These are phyloP conservation scores for Phytophthora foliorum DNA, from an alignment of 352 stramenopile species.

Conservation along the genomic window DNA sequence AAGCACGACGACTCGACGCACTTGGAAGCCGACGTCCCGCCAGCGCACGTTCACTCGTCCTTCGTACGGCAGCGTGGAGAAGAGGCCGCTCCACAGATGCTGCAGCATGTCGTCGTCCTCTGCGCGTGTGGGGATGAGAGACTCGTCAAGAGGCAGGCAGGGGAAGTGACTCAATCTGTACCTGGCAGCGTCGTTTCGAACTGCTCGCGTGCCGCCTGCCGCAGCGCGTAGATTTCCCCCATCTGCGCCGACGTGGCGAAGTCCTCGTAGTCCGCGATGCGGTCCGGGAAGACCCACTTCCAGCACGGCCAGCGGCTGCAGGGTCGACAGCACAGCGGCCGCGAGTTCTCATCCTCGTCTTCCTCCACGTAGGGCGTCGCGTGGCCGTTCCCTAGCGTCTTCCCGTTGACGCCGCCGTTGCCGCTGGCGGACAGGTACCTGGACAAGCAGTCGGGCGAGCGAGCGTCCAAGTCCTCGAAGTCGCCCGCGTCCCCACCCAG, in stretches of 20 bases:
- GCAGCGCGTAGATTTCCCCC: constrained; percentile 68
- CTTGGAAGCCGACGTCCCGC: constrained; percentile 77
- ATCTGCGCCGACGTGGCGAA: constrained; percentile 70
- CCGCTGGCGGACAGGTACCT: constrained; percentile 30
- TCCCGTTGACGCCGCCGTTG: constrained; percentile 18
- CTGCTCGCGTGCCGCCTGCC: constrained; percentile 64
- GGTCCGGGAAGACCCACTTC: constrained; percentile 71
- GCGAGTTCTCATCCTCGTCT: constrained; percentile 31
- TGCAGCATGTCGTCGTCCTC: constrained; percentile 73
- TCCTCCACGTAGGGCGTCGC: constrained; percentile 29
- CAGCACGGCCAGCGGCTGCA: constrained; percentile 66
- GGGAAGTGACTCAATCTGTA: constrained; percentile 18
- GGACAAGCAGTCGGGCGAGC: constrained; percentile 33
- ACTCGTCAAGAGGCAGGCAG: background rate
- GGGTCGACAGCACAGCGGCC: constrained; percentile 24
- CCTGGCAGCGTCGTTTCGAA: constrained; percentile 58
- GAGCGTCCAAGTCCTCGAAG: constrained; percentile 22
- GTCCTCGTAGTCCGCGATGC: constrained; percentile 70
- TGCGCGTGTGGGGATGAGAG: constrained; percentile 16
- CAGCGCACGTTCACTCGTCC: constrained; percentile 69
- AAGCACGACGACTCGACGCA: no score
- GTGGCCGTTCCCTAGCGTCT: constrained; percentile 21
- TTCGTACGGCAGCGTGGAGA: constrained; percentile 73
- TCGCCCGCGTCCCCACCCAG: constrained; percentile 50
- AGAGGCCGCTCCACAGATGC: constrained; percentile 72